phyloP scores from a whole-genome alignment of 2,329 filamentous ascomycete species.

The Penicillium corylophilum region DNA sequence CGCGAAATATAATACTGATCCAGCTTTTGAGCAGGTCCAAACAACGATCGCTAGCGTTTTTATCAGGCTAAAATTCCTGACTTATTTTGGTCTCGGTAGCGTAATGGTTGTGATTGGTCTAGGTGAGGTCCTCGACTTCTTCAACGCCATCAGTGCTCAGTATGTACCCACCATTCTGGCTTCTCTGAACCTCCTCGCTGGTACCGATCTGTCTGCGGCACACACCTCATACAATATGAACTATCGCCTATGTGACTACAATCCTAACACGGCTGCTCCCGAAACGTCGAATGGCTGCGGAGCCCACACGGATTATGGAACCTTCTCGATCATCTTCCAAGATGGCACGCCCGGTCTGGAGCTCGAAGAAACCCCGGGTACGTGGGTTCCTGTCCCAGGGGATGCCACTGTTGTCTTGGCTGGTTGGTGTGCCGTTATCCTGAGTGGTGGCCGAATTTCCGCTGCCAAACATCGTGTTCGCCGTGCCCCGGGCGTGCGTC shows the following conservation, averaged over 20 bases:
- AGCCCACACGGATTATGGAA: constrained; percentile 5
- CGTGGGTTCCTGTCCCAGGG: neutral
- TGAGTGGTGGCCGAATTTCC: constrained; percentile 2
- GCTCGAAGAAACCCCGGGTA: neutral
- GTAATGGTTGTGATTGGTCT: no score
- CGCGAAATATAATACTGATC: no score
- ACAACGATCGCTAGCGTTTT: no score
- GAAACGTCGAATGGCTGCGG: constrained; percentile 2
- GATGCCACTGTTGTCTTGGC: constrained; percentile 5
- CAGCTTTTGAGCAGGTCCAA: no score
- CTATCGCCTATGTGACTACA: constrained; percentile 6
- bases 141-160: neutral
- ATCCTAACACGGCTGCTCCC: constrained; percentile 1
- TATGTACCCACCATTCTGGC: constrained; percentile 4
- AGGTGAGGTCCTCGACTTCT: neutral
- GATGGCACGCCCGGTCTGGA: constrained; percentile 6
- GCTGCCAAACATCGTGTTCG: constrained; percentile 4
- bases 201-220: constrained; percentile 1
- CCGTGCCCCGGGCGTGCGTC: constrained; percentile 3
- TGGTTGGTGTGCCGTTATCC: constrained; percentile 4
- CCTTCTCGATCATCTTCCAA: constrained; percentile 8
- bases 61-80: no score
- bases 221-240: constrained; percentile 1
- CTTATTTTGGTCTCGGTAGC: no score
- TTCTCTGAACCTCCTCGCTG: constrained; percentile 3